These are phyloP conservation scores for Fusarium zealandicum DNA, from an alignment of 2,329 filamentous ascomycete species.

Conservation along the genomic window DNA sequence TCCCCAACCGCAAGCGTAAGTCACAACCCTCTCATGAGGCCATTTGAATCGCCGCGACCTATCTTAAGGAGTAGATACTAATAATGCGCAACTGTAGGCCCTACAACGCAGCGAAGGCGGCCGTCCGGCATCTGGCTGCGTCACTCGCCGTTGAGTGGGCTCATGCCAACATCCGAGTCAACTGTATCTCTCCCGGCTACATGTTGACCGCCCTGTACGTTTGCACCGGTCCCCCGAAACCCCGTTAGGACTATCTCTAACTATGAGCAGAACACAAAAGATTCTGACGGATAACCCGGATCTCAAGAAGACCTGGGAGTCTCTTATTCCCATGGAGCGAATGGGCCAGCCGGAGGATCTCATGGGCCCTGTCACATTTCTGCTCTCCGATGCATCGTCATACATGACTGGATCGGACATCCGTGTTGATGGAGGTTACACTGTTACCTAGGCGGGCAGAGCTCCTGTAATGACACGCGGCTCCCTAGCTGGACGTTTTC, in stretches of 20 bases:
- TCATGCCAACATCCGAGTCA: conserved; percentile 83
- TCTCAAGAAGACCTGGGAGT: conserved; percentile 87
- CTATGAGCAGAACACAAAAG: conserved; percentile 74
- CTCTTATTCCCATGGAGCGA: conserved; percentile 87
- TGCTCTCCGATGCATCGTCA: conserved; percentile 78
- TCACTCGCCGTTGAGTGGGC: conserved; percentile 96
- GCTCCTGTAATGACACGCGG: too few relatives aligned
- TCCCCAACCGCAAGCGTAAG: conserved; percentile 84
- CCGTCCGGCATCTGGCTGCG: conserved; percentile 84
- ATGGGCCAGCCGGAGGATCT: conserved; percentile 92
- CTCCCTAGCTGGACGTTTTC: too few relatives aligned
- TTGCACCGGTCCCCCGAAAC: fast-evolving
- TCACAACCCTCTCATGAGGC: not conserved
- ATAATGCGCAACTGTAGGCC: conserved; percentile 56
- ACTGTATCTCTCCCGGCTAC: conserved; percentile 94
- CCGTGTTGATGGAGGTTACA: conserved; percentile 85
- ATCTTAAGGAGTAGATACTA: not conserved
- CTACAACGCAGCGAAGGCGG: conserved; percentile 93
- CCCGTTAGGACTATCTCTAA: not conserved
- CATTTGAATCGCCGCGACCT: too few relatives aligned
- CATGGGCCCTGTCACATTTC: conserved; percentile 89
- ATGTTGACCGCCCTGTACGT: conserved; percentile 92
- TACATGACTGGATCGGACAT: conserved; percentile 79
- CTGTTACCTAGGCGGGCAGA: conserved; percentile 64
- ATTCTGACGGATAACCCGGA: conserved; percentile 97